Percentiles rank a stretch among this genome's conserved stretches.
These are phyloP conservation scores for Avena insularis DNA, from an alignment of 176 grass and related monocot species.

Conservation along the genomic window DNA sequence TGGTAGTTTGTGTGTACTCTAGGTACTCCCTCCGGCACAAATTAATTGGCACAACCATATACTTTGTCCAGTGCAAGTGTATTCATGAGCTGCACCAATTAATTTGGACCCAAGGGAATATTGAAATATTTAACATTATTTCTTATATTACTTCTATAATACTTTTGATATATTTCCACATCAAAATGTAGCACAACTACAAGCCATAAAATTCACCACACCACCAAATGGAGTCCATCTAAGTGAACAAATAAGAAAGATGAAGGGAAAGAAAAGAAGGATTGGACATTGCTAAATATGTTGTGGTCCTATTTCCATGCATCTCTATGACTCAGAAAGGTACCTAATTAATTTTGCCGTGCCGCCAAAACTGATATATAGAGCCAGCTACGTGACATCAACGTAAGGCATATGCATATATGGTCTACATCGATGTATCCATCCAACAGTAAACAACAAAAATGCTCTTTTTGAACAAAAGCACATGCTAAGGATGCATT, in stretches of 20 bases:
- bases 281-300: conserved; percentile 23
- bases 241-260: not conserved
- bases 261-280: not conserved
- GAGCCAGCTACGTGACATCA: not conserved
- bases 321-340: conserved; percentile 7
- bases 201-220: not conserved
- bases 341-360: conserved; percentile 17
- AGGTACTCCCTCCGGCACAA: not conserved
- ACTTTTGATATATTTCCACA: not conserved
- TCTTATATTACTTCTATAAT: not conserved
- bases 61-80: too few species aligned
- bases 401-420: not conserved
- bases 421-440: not conserved
- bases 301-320: not conserved
- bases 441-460: conserved; percentile 3
- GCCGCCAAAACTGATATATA: not conserved
- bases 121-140: too few species aligned
- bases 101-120: too few species aligned
- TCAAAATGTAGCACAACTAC: not conserved
- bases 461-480: not conserved
- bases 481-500: conserved; percentile 7
- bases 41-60: too few species aligned
- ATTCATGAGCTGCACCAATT: too few species aligned
- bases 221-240: not conserved
- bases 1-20: not conserved